These are phyloP conservation scores for Paxillus ammoniavirescens DNA, from an alignment of 768 basidiomycete genomes.

Conservation along the genomic window DNA sequence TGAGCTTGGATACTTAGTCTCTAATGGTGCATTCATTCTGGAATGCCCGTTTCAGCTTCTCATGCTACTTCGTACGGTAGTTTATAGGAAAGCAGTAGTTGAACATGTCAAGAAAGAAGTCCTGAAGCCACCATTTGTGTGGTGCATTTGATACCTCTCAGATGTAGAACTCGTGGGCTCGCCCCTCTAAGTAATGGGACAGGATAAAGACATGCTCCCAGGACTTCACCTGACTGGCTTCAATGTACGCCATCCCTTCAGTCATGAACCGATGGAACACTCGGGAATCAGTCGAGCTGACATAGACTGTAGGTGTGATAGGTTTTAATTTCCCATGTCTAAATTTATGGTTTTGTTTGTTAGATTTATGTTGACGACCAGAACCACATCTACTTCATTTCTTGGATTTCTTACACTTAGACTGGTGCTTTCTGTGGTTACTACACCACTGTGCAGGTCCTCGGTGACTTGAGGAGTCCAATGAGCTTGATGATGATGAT, in stretches of 20 bases:
- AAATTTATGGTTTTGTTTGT: conserved; percentile 9
- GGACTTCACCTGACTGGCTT: too few relatives aligned
- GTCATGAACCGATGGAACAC: conserved; percentile 16
- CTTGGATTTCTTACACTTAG: background rate
- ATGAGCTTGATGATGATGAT: too few relatives aligned
- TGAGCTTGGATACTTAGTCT: conserved; percentile 31
- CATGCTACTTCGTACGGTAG: conserved; percentile 25
- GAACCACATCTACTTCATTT: too few relatives aligned
- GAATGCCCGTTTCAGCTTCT: conserved; percentile 12
- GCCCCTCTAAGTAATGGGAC: too few relatives aligned
- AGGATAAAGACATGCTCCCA: too few relatives aligned
- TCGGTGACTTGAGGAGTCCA: too few relatives aligned
- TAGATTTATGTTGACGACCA: background rate
- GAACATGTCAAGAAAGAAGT: conserved; percentile 32
- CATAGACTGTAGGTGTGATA: conserved; percentile 16
- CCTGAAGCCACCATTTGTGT: conserved; percentile 17
- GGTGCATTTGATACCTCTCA: conserved; percentile 14
- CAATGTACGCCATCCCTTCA: conserved; percentile 13
- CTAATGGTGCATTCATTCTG: conserved; percentile 24
- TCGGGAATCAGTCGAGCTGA: conserved; percentile 3
- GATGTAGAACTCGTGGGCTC: too few relatives aligned
- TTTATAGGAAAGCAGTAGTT: conserved; percentile 35
- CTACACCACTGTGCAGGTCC: too few relatives aligned
- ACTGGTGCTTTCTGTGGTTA: too few relatives aligned
- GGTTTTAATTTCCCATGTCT: too few relatives aligned